Evolutionary conservation across 164 flowering plant species (phyloP), one percentile per base, ranked within the genome.

Genomic region (Berberis vulgaris): DNA sequence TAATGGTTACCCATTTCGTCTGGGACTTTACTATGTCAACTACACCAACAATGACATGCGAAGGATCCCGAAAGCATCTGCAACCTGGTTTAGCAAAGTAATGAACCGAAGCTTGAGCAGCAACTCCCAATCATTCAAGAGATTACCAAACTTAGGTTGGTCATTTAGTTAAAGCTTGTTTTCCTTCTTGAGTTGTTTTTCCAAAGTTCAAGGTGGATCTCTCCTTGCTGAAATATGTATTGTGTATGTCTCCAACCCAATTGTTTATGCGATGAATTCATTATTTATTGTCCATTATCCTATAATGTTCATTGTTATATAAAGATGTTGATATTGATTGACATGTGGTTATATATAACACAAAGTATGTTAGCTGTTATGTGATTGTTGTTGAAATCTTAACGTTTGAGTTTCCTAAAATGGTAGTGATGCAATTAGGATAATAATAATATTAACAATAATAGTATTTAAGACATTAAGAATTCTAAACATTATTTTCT

Each of bases 61-160:
- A 45, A 52, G 70, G 11, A 67, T 67, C 40, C 64, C 70, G 2
- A 67, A 67, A 61, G 59, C 70, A 45, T 67, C 70, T 5, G 64
- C 70, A 39, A 43, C 13, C 54, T 67, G 70, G 70, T 67, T 60
- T 45, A 45, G 54, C 11, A 40, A 65, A 13, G 69, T 60, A n/a
- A 68, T 65, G 69, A 65, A 61, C 62, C 49, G 40, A 43, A 26
- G 40, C n/a, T 47, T 41, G 59, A 57, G 54, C 40, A 56, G 59
- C 59, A 8, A 42, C 13, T 3, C 45, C 57, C 9, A 54, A 52
- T 5, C 64, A 11, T 63, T 12, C 39, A 66, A 66, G 26, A 63
- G 57, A 63, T 39, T 42, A 41, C 54, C 67, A 7, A 57, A 52
- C 43, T 9, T 49, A 7, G 40, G 46, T 13, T 50, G 60, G 41